Conservation (phyloP, 1,284 basidiomycete genomes). For the Wolfiporia cocos region DNA sequence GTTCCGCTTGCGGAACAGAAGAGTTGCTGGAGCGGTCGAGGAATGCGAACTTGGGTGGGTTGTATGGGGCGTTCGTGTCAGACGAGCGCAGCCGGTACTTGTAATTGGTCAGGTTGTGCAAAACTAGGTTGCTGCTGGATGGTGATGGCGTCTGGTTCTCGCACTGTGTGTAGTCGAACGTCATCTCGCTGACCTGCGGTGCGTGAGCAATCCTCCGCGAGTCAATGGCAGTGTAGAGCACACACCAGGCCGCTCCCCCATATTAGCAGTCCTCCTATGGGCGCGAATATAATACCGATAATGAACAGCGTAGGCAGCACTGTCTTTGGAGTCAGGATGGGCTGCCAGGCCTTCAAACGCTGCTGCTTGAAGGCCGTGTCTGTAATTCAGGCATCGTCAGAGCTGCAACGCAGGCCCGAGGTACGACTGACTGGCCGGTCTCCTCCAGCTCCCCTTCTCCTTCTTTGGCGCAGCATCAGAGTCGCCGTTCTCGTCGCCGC, state of each 20-base stretch:
- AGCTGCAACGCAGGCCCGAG: not conserved
- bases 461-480: slow-evolving; percentile 43
- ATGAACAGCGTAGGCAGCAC: slow-evolving; percentile 96
- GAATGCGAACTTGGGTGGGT: slow-evolving; percentile 66
- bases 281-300: slow-evolving; percentile 91
- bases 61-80: slow-evolving; percentile 42
- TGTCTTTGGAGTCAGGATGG: slow-evolving; percentile 95
- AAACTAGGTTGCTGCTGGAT: slow-evolving; percentile 27
- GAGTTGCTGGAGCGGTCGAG: slow-evolving; percentile 40
- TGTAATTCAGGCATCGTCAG: slow-evolving; percentile 17
- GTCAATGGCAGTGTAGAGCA: slow-evolving; percentile 6
- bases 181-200: slow-evolving; percentile 84
- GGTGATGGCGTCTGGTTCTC: slow-evolving; percentile 54
- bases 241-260: slow-evolving; percentile 78
- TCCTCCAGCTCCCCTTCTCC: slow-evolving; percentile 83
- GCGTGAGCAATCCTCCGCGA: not conserved
- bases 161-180: slow-evolving; percentile 94
- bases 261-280: slow-evolving; percentile 90
- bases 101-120: slow-evolving; percentile 57
- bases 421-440: slow-evolving; percentile 76
- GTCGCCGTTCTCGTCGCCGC: slow-evolving; percentile 15
- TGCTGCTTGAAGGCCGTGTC: slow-evolving; percentile 99
- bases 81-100: slow-evolving; percentile 66
- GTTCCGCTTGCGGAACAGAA: slow-evolving; percentile 36
- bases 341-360: slow-evolving; percentile 99